Evolutionary conservation across 176 grass and related monocot species (phyloP), one percentile per base, ranked within the genome.

Genomic region (Canna indica): DNA sequence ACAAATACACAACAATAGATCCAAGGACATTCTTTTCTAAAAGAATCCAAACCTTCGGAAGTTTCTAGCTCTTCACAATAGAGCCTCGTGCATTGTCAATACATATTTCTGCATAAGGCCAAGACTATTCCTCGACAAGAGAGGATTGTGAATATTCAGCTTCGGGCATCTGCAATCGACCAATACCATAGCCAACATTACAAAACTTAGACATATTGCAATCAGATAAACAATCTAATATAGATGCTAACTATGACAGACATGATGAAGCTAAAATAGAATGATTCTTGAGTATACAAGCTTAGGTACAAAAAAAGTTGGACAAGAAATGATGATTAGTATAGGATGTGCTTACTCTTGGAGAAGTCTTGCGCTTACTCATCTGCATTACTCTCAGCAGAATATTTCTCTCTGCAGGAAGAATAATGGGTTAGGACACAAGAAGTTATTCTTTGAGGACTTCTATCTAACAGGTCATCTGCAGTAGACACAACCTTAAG

Each of bases 331-430:
- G 58, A 14, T 31, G 28, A 29, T 31, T 13, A 30, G 30, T n/a
- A 7, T 7, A 63, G 14, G 14, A 63, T 79, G 31, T 64, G 68
- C 79, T 69, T 81, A 81, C 79, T 42, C n/a, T 80, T 81, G 26
- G 3, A 52, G 67, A 33, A 81, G 50, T 5, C 50, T n/a, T n/a
- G n/a, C n/a, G n/a, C n/a, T n/a, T n/a, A 16, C n/a, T 54, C 20
- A 54, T n/a, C 50, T 5, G 50, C 50, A 54, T 1, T n/a, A 8
- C 50, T 54, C 50, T 54, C 50, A n/a, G 3, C 22, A n/a, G 50
- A 54, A 22, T 54, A 7, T 20, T 20, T 54, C 50, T 44, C 16
- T 7, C 50, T 54, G 50, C 7, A 54, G 18, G 8, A 16, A 54
- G 17, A 54, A 0, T 54, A 9, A 54, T 54, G 20, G 20, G n/a